Base-by-base conservation (phyloP, 805 yeast genomes). In the Debaryomyces hansenii region DNA sequence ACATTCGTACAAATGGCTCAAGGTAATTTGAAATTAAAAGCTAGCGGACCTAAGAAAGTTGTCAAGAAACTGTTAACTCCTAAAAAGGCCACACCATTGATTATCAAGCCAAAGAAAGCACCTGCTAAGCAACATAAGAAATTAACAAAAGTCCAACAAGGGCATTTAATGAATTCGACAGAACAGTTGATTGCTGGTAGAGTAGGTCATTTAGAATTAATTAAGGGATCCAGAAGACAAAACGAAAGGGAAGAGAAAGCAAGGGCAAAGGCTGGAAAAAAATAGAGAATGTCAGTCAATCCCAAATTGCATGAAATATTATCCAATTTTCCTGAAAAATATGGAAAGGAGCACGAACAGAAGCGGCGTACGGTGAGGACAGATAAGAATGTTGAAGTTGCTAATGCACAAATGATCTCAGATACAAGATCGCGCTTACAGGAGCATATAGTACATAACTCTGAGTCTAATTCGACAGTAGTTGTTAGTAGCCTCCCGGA, bases 121-220 rank as follows among this genome's bases (percentile, higher is more conserved):
- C 78, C 76, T 48, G 63, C 70, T 5, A 62, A 60, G 40, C 58
- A 61, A 43, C 70, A 83, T 51, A 74, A 77, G 47, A 81, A 81
- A 55, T 69, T 86, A 47, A 71, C 77, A 42, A 85, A 83, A 63
- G 72, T 76, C 35, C 87, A 81, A 59, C 64, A 74, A 34, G 77
- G 80, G 3, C 79, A 74, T 55, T 80, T 72, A 62, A 74, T 68
- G 41, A 60, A 80, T 3, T 74, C 80, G 36, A 92, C 98, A 3
- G 99, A 92, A 68, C 90, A 82, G 69, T 75, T 90, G 47, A 82
- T 92, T 55, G 84, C 97, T 1, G 77, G 95, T 46, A 79, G 92
- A 63, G 97, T 92, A 6, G 99, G 99, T 20, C 98, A 92, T 66
- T 76, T 92, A 58, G 99, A 92, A 69, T 64, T 92, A 34, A 72